Percentiles rank a stretch among this genome's conserved stretches.
phyloP scores from a whole-genome alignment of 1,284 basidiomycete species.

The Rhodotorula sp. region DNA sequence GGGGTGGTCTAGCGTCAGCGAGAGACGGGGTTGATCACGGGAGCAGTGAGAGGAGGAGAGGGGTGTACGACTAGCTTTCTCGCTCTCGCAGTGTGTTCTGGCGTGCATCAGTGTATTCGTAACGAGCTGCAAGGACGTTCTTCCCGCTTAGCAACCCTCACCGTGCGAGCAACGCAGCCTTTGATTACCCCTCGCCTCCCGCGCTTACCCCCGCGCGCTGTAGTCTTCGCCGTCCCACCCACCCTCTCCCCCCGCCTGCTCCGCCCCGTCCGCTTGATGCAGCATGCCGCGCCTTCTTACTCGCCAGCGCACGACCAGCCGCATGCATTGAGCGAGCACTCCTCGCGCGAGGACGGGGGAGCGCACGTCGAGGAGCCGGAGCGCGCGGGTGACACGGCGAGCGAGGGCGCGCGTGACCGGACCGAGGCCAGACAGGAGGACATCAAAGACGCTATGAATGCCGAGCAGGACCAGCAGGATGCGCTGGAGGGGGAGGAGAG shows the following conservation, averaged over 20 bases:
- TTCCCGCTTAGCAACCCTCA: background rate
- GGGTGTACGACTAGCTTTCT: background rate
- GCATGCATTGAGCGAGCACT: background rate
- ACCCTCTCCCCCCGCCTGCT: background rate
- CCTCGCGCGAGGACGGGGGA: background rate
- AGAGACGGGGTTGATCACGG: background rate
- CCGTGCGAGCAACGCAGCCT: too few relatives aligned
- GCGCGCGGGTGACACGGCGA: too few relatives aligned
- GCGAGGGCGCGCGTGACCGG: background rate
- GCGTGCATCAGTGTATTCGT: background rate
- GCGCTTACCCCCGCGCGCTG: too few relatives aligned
- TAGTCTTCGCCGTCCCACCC: background rate
- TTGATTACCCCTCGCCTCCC: background rate
- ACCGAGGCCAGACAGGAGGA: background rate
- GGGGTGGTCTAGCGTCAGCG: constrained; percentile 15
- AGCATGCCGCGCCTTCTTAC: background rate
- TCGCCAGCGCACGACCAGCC: background rate
- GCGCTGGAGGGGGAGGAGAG: background rate
- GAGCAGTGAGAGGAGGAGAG: too few relatives aligned
- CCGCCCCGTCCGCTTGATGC: background rate
- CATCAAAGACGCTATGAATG: background rate
- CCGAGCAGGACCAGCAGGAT: background rate
- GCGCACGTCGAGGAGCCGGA: background rate
- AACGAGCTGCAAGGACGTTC: background rate
- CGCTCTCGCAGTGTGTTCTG: too few relatives aligned